Percentiles rank a stretch among this genome's conserved stretches.
Evolutionary conservation across 768 basidiomycete species (phyloP).

Genomic region (Kwoniella dejecticola): DNA sequence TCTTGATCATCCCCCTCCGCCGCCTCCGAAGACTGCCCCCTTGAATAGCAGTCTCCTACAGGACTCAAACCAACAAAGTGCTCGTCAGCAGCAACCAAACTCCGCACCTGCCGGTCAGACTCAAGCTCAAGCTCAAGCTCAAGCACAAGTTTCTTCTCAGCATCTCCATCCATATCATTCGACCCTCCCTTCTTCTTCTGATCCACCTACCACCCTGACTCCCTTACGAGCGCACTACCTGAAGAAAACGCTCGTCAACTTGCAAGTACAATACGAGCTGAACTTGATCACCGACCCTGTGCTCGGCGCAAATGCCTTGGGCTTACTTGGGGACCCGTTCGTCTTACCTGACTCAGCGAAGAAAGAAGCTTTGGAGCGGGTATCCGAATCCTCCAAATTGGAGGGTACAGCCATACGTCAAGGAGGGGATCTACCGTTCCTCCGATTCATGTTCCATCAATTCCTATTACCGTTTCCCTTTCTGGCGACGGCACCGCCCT

Average conservation of each 20-base stretch:
- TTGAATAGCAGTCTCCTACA: too few species aligned
- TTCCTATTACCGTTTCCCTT: conserved; percentile 95
- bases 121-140: too few species aligned
- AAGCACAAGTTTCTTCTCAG: too few species aligned
- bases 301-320: conserved; percentile 62
- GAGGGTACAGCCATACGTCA: conserved; percentile 44
- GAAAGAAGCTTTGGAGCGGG: conserved; percentile 33
- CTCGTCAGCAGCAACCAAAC: not conserved
- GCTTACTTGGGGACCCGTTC: conserved; percentile 87
- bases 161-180: conserved; percentile 42
- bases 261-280: conserved; percentile 82
- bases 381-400: conserved; percentile 30
- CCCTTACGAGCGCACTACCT: conserved; percentile 95
- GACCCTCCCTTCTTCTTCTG: conserved; percentile 19
- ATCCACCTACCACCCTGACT: conserved; percentile 61
- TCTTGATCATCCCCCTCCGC: not conserved
- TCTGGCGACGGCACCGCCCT: conserved; percentile 79
- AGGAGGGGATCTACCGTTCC: conserved; percentile 74
- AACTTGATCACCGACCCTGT: conserved; percentile 61
- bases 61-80: too few species aligned
- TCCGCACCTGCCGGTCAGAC: not conserved
- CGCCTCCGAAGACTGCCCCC: not conserved
- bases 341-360: conserved; percentile 56
- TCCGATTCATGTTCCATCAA: conserved; percentile 86
- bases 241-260: conserved; percentile 88